Conservation (phyloP, 2,329 filamentous ascomycete genomes). For the Arthrinium puccinioides region DNA sequence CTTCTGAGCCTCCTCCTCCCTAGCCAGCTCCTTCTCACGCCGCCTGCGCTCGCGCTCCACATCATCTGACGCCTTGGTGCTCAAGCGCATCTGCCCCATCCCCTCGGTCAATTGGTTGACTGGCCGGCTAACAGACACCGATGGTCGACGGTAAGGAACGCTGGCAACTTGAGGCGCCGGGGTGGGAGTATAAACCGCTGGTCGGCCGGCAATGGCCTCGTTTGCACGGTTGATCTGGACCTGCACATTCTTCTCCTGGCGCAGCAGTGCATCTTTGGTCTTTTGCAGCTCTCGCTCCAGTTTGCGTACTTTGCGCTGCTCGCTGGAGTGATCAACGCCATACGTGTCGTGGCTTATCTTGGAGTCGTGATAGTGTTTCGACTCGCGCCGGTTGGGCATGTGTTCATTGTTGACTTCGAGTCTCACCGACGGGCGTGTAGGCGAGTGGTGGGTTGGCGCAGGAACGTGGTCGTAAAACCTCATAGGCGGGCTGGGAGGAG, state of each 20-base stretch:
- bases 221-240: neutral
- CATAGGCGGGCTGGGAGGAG: too few species aligned
- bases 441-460: too few species aligned
- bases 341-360: too few species aligned
- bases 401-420: too few species aligned
- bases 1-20: neutral
- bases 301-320: neutral
- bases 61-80: neutral
- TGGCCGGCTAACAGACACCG: neutral
- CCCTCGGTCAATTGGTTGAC: neutral
- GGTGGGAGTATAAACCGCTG: neutral
- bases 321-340: too few species aligned
- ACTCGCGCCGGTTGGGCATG: too few species aligned
- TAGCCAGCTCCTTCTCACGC: neutral
- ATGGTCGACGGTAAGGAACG: slow-evolving; percentile 1
- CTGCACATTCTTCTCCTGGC: neutral
- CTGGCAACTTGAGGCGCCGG: neutral
- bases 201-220: neutral
- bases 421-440: too few species aligned
- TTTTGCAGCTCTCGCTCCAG: neutral
- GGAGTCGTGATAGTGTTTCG: too few species aligned
- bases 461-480: too few species aligned
- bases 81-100: neutral
- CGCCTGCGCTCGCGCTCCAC: neutral
- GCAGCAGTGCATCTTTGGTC: neutral